A percentile compares a stretch with the other conserved stretches of the same genome.
phyloP scores from a whole-genome alignment of 2,329 filamentous ascomycete species.

The Pseudohalonectria lignicola region DNA sequence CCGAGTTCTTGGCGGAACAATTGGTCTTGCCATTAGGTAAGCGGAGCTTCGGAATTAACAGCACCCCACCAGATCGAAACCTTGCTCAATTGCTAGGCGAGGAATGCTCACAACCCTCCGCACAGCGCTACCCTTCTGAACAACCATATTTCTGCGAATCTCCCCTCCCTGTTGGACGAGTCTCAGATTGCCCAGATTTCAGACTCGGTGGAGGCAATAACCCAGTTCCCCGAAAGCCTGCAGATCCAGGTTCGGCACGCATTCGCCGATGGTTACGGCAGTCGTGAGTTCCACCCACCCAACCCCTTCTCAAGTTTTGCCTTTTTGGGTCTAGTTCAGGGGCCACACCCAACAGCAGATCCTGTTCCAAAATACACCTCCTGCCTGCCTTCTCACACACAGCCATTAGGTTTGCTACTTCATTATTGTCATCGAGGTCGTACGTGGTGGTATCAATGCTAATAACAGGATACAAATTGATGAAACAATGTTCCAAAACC shows the following conservation, averaged over 20 bases:
- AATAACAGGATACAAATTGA: too few relatives aligned
- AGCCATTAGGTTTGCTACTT: too few relatives aligned
- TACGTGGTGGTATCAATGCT: too few relatives aligned
- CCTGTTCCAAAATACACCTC: neutral
- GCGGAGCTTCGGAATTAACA: neutral
- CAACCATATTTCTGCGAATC: neutral
- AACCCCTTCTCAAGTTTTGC: neutral
- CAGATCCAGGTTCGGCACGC: neutral
- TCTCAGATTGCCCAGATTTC: neutral
- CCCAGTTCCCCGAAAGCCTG: neutral
- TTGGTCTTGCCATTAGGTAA: slow-evolving; percentile 1
- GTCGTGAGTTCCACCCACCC: neutral
- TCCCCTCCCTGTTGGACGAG: neutral
- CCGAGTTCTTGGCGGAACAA: slow-evolving; percentile 1
- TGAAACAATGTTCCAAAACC: neutral
- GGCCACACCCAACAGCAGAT: neutral
- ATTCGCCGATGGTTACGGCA: neutral
- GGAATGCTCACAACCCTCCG: neutral
- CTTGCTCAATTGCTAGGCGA: neutral
- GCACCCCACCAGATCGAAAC: neutral
- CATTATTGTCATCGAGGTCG: too few relatives aligned
- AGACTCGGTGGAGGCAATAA: neutral
- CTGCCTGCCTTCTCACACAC: too few relatives aligned
- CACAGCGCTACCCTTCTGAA: neutral
- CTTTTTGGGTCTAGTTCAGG: neutral